These are phyloP conservation scores for Leccinum obscurum DNA, from an alignment of 768 basidiomycete genomes.

Conservation along the genomic window DNA sequence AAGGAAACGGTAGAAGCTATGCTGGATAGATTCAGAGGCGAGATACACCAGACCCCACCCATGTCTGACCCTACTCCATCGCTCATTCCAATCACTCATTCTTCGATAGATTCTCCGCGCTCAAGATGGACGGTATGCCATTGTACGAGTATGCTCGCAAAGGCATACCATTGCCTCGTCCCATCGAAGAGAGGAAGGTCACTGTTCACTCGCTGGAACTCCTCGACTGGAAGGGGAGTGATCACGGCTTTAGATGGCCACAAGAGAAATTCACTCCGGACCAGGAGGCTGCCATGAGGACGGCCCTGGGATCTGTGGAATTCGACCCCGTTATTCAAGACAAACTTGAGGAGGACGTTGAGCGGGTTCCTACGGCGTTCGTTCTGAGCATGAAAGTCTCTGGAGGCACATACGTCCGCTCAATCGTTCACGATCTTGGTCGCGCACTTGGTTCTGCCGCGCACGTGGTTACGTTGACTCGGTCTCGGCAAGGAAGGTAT, in stretches of 20 bases:
- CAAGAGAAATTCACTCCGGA: conserved; percentile 63
- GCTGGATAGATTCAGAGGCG: conserved; percentile 75
- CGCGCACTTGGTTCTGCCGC: conserved; percentile 83
- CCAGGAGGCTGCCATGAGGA: conserved; percentile 69
- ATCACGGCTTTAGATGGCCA: conserved; percentile 82
- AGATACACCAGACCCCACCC: conserved; percentile 89
- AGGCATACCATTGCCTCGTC: conserved; percentile 87
- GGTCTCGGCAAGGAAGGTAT: conserved; percentile 89
- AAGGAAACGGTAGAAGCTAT: conserved; percentile 67
- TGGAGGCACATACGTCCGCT: conserved; percentile 95
- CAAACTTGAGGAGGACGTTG: conserved; percentile 32
- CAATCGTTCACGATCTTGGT: conserved; percentile 91
- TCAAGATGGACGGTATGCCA: conserved; percentile 98
- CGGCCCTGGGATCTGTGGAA: conserved; percentile 55
- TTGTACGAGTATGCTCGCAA: conserved; percentile 94
- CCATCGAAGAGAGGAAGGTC: conserved; percentile 85
- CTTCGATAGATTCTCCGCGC: conserved; percentile 80
- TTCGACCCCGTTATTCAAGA: conserved; percentile 38
- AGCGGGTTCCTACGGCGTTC: conserved; percentile 68
- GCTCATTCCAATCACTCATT: conserved; percentile 7
- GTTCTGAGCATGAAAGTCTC: conserved; percentile 91
- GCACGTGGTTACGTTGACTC: conserved; percentile 87
- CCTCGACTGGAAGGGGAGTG: conserved; percentile 70
- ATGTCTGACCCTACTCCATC: conserved; percentile 53
- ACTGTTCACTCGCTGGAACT: conserved; percentile 82